Evolutionary conservation across 768 basidiomycete species (phyloP).

Genomic region (Tylopilus intermedius): DNA sequence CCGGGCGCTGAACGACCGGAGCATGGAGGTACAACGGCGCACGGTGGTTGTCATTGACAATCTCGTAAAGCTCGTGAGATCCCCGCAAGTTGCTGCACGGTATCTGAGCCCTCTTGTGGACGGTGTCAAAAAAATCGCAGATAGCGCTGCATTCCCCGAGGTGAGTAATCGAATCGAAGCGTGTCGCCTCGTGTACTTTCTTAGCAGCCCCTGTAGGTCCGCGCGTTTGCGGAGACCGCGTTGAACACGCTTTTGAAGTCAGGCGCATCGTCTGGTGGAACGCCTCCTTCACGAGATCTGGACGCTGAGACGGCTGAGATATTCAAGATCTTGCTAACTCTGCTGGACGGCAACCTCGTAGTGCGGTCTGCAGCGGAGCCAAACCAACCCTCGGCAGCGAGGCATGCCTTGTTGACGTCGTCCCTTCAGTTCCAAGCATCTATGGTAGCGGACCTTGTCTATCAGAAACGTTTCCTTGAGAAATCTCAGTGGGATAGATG

Average conservation of each 20-base stretch:
- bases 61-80: constrained; percentile 93
- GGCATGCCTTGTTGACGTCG: constrained; percentile 51
- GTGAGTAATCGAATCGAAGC: constrained; percentile 34
- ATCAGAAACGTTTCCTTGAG: constrained; percentile 52
- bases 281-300: constrained; percentile 69
- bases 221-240: constrained; percentile 86
- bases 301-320: constrained; percentile 56
- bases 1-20: constrained; percentile 90
- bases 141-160: constrained; percentile 93
- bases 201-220: constrained; percentile 48
- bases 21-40: constrained; percentile 93
- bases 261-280: constrained; percentile 73
- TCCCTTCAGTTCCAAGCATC: constrained; percentile 70
- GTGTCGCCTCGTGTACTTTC: constrained; percentile 11
- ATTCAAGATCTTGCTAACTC: constrained; percentile 50
- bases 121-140: constrained; percentile 86
- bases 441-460: constrained; percentile 73
- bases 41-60: constrained; percentile 94
- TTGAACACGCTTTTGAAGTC: constrained; percentile 75
- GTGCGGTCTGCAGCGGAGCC: constrained; percentile 38
- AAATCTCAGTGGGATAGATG: constrained; percentile 60
- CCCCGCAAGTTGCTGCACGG: constrained; percentile 81
- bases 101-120: constrained; percentile 86
- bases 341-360: constrained; percentile 48
- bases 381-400: constrained; percentile 50